Base-by-base conservation (phyloP, 179 eudicot genomes). In the Actinidia chinensis region DNA sequence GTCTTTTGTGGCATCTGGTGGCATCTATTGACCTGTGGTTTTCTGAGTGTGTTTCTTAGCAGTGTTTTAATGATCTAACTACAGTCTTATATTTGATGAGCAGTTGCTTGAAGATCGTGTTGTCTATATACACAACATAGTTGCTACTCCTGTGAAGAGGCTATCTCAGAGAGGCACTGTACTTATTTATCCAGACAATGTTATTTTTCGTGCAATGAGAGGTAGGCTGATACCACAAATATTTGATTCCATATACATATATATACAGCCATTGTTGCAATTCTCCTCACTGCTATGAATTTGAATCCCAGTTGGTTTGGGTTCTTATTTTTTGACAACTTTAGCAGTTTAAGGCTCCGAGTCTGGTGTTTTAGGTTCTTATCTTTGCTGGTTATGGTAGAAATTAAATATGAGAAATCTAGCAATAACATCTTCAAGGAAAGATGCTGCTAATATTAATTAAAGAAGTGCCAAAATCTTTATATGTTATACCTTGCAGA, bases 91-190 rank as follows among this genome's bases (percentile, higher is more conserved):
- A 64, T 83, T 42, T 47, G 20, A 75, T 63, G 42, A 36, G 61
- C 87, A 95, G 99, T 79, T 95, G 80, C 83, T 81, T 82, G 95
- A 90, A 82, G 91, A 93, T 60, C 96, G 98, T 43, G 79, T 83
- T 79, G 76, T 86, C 25, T 84, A 78, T 80, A 84, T 95, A 77
- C 82, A 73, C 69, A 84, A 88, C 70, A 80, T 93, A 59, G 85
- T 93, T 67, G 75, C 79, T 75, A 88, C 85, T 72, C 92, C 91
- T 71, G 93, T 92, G 80, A 89, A 83, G 79, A 86, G 93, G 89
- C 86, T 95, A 46, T 87, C 85, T 85, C 92, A 96, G 68, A 91
- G 89, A 83, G 98, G 94, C 69, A 82, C 88, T 75, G 80, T 90
- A 22, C 82, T 89, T 77, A 90, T 92, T 75, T 92, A 87, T 84